Percentiles rank a stretch among this genome's conserved stretches.
phyloP scores from a whole-genome alignment of 2,329 filamentous ascomycete genomes.

The Fusarium lateritium region DNA sequence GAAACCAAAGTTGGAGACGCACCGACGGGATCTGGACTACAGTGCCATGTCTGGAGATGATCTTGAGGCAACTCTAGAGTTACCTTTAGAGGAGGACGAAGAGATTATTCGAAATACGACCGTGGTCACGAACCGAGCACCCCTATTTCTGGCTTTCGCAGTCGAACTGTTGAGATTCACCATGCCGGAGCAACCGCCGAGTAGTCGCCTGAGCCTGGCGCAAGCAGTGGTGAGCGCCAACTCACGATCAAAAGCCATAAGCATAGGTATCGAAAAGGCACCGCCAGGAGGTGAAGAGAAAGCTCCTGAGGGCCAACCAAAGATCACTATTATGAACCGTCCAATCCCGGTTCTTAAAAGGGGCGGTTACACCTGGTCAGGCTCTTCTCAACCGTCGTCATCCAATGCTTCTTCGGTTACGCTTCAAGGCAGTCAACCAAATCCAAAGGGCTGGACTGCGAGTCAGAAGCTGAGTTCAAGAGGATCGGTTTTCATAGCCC shows the following conservation, averaged over 20 bases:
- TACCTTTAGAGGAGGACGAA: slow-evolving; percentile 72
- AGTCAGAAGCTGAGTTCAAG: slow-evolving; percentile 67
- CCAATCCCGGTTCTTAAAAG: slow-evolving; percentile 83
- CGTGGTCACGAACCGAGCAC: slow-evolving; percentile 84
- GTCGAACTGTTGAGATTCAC: slow-evolving; percentile 81
- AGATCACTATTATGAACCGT: slow-evolving; percentile 79
- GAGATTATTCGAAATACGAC: slow-evolving; percentile 69
- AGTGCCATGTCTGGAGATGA: slow-evolving; percentile 66
- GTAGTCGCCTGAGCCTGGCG: slow-evolving; percentile 85
- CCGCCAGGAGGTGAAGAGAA: slow-evolving; percentile 77
- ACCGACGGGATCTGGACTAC: slow-evolving; percentile 56
- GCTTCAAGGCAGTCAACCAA: slow-evolving; percentile 35
- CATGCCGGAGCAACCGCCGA: slow-evolving; percentile 87
- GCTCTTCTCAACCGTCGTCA: slow-evolving; percentile 33
- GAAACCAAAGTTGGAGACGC: slow-evolving; percentile 53
- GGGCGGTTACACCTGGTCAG: slow-evolving; percentile 74
- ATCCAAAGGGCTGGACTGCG: slow-evolving; percentile 61
- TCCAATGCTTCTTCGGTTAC: slow-evolving; percentile 39
- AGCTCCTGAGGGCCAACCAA: slow-evolving; percentile 82
- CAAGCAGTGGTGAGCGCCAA: slow-evolving; percentile 89
- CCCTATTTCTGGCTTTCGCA: slow-evolving; percentile 85
- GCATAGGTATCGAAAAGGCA: slow-evolving; percentile 78
- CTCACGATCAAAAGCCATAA: slow-evolving; percentile 81
- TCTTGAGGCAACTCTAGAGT: slow-evolving; percentile 72
- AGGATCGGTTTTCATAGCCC: slow-evolving; percentile 71